Base-by-base conservation (phyloP, 441 rosid genomes). In the Viola pubescens region DNA sequence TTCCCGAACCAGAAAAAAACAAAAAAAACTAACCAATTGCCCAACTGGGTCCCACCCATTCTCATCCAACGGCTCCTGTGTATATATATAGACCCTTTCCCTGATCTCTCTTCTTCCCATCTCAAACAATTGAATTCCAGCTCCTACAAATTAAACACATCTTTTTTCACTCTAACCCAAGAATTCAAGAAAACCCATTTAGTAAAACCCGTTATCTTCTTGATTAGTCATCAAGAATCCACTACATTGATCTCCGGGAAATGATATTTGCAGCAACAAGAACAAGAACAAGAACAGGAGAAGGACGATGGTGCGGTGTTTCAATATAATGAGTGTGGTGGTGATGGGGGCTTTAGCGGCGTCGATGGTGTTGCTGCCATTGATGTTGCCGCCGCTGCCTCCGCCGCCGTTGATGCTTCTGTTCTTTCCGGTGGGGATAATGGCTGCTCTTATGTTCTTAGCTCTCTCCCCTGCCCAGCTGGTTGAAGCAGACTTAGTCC, bases 391-490 rank as follows among this genome's bases (percentile, higher is more conserved):
- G 9, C 83, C 86, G 13, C 45, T 81, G 42, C 82, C 86, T 43
- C 86, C 86, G 3, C 83, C 86, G 2, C 86, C 86, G 0, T 9
- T 73, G 58, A 46, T 81, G 67, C 70, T 81, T 42, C 63, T 81
- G 57, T 66, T 79, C 56, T 81, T 79, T 41, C 86, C 86, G 0
- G 64, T 78, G 3, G 85, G 82, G 48, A 70, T 81, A 37, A 78
- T 81, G 82, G 81, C 79, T 37, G 85, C 85, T 65, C 76, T 81
- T 9, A 61, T 78, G 76, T 65, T 78, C 70, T 68, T 81, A 61
- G 83, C 83, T 43, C 61, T 76, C 57, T 76, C 73, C 0, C 86
- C 83, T 4, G 34, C 71, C 3, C 77, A 66, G n/a, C 10, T 9
- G 9, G 56, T 50, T n/a, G 55, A 54, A 1, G 75, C 58, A 4